Conservation (phyloP, 805 yeast genomes). For the Blastobotrys chiropterorum region DNA sequence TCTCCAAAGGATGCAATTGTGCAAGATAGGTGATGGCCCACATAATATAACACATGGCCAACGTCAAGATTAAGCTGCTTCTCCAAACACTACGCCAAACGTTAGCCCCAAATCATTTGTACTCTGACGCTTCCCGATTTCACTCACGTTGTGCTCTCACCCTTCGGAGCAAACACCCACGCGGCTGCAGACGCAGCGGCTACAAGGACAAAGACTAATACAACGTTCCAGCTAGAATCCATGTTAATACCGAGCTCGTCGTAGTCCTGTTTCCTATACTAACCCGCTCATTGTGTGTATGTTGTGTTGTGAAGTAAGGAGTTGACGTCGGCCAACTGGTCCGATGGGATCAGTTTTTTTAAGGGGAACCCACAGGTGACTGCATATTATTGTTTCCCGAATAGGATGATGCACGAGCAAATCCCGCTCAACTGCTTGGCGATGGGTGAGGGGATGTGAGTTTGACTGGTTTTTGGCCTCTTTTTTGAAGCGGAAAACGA, state of each 20-base stretch:
- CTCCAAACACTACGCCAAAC: conserved; percentile 56
- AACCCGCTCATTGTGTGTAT: conserved; percentile 41
- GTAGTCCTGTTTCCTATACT: conserved; percentile 13
- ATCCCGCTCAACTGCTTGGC: neutral
- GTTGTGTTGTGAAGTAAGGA: conserved; percentile 7
- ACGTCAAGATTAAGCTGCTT: conserved; percentile 58
- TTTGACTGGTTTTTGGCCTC: too few relatives aligned
- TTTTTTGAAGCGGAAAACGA: too few relatives aligned
- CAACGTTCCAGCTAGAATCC: conserved; percentile 56
- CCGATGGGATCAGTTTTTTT: neutral
- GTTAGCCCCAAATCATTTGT: too few relatives aligned
- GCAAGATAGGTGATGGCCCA: conserved; percentile 86
- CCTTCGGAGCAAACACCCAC: conserved; percentile 83
- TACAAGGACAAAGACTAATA: conserved; percentile 55
- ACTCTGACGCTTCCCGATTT: neutral
- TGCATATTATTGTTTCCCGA: neutral
- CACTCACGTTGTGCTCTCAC: conserved; percentile 57
- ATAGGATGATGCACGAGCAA: neutral
- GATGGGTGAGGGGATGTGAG: neutral
- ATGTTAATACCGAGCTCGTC: neutral
- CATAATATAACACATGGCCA: conserved; percentile 73
- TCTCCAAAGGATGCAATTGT: conserved; percentile 87
- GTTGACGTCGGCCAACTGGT: neutral
- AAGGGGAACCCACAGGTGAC: neutral
- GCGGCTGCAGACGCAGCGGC: conserved; percentile 55